Conservation (phyloP, 1,284 basidiomycete species). For the Mycena citricolor region DNA sequence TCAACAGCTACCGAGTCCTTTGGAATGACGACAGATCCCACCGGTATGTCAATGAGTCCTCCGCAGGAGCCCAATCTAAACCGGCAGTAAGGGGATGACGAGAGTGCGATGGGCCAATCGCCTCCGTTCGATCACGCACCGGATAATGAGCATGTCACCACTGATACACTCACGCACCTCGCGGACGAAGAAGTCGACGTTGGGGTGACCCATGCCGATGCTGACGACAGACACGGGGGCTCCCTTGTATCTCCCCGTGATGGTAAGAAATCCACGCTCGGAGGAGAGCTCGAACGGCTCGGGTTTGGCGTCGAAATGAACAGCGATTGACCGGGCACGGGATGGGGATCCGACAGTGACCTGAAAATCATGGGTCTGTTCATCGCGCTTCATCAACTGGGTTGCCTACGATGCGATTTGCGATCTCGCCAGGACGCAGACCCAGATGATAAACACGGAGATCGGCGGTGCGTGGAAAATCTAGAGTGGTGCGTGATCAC, state of each 20-base stretch:
- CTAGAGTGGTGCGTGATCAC: conserved; percentile 44
- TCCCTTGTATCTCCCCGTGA: conserved; percentile 74
- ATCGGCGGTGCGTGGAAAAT: conserved; percentile 72
- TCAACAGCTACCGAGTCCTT: conserved; percentile 64
- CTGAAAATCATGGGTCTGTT: no score
- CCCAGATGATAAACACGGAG: conserved; percentile 79
- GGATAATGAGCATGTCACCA: conserved; percentile 77
- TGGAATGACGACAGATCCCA: conserved; percentile 75
- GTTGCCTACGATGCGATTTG: conserved; percentile 71
- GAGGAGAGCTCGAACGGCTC: conserved; percentile 63
- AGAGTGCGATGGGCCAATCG: conserved; percentile 1
- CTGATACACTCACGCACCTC: conserved; percentile 76
- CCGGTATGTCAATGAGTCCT: conserved; percentile 65
- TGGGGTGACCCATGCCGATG: conserved; percentile 82
- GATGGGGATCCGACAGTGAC: conserved; percentile 77
- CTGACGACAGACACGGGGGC: conserved; percentile 73
- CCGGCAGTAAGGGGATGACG: conserved; percentile 8
- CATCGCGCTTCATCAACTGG: no score
- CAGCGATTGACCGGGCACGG: conserved; percentile 62
- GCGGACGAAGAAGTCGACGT: conserved; percentile 84
- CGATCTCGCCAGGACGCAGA: conserved; percentile 70
- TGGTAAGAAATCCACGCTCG: conserved; percentile 78
- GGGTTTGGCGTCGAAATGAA: conserved; percentile 57
- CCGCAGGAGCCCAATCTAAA: conserved; percentile 74
- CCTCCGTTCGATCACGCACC: conserved; percentile 53